phyloP scores from a whole-genome alignment of 1,139 yeast genomes.

The Suhomyces panamericanus region DNA sequence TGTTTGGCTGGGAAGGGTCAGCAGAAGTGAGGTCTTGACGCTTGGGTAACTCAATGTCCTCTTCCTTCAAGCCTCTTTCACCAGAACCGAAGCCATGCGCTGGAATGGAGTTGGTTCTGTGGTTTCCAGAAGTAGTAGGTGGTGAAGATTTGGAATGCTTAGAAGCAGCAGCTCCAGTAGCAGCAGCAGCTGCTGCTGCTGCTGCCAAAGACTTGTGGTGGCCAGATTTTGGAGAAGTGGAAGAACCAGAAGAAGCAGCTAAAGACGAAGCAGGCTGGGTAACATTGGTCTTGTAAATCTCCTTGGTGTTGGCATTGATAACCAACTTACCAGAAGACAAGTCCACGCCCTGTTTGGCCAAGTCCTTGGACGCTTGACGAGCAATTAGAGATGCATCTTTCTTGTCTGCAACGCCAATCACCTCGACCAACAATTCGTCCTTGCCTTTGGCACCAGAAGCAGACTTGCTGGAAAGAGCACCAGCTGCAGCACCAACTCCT shows the following conservation, averaged over 20 bases:
- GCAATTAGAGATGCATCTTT: conserved; percentile 38
- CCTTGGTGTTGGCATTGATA: conserved; percentile 36
- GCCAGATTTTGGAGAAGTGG: neutral
- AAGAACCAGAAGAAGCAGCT: neutral
- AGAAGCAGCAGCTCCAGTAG: conserved; percentile 2
- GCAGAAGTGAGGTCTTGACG: conserved; percentile 8
- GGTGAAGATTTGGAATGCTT: neutral
- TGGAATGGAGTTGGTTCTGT: neutral
- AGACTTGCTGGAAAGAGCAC: neutral
- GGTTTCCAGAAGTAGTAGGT: conserved; percentile 11
- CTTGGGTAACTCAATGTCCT: conserved; percentile 5
- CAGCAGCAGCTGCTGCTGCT: conserved; percentile 5
- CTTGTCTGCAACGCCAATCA: conserved; percentile 38
- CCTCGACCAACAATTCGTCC: conserved; percentile 34
- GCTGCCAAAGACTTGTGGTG: neutral
- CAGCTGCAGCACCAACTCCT: neutral
- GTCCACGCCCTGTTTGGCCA: conserved; percentile 37
- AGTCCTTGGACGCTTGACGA: conserved; percentile 36
- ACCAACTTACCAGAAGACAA: conserved; percentile 38
- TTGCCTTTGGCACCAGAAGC: neutral
- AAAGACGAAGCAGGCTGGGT: neutral
- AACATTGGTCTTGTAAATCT: conserved; percentile 27
- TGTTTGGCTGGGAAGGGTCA: conserved; percentile 12
- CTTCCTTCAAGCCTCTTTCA: conserved; percentile 6
- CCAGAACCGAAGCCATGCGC: conserved; percentile 9